Base-by-base conservation (phyloP, 805 yeast genomes). In the Lipomyces chichibuensis region DNA sequence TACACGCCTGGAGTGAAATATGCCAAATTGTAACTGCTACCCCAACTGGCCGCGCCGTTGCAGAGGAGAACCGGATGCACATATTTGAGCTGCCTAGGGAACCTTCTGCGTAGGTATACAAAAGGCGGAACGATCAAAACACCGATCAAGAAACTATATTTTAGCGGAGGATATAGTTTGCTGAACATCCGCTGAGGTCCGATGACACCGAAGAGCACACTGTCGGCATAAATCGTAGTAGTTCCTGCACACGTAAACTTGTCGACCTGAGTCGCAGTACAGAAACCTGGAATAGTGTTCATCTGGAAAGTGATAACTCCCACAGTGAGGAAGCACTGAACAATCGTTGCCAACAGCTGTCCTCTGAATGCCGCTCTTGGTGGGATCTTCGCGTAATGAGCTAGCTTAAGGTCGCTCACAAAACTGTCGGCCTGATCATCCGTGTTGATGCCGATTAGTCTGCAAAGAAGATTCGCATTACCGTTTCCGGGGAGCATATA, bases 91-190 rank as follows among this genome's bases (percentile, higher is more conserved):
- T 60, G 57, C 59, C 33, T 37, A 5, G 66, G 68, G 52, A 65
- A 57, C 55, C 5, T 23, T 13, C 46, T 62, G 13, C 61, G 57
- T 11, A 66, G 72, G 67, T 71, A 66, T 65, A 69, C 33, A 73
- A 73, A 33, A 69, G 39, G 13, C 74, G 75, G 23, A 71, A 55
- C 37, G 66, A 53, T 37, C 29, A 65, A 33, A 71, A 76, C 76
- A 14, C 92, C 91, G 63, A 86, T 79, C 37, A 88, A 78, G 80
- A 88, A 88, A 69, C 89, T 85, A 84, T 86, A 88, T 74, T 85
- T 84, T 66, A 88, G 78, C 14, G 83, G 78, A 0, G 91, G 91
- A 73, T 88, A 88, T 23, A 87, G 74, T 0, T 84, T 83, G 32
- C 78, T 81, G 73, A 88, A 87, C 56, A 85, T 84, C 67, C 87